Evolutionary conservation across 2,329 filamentous ascomycete genomes (phyloP).

Genomic region (Colletotrichum gloeosporioides): DNA sequence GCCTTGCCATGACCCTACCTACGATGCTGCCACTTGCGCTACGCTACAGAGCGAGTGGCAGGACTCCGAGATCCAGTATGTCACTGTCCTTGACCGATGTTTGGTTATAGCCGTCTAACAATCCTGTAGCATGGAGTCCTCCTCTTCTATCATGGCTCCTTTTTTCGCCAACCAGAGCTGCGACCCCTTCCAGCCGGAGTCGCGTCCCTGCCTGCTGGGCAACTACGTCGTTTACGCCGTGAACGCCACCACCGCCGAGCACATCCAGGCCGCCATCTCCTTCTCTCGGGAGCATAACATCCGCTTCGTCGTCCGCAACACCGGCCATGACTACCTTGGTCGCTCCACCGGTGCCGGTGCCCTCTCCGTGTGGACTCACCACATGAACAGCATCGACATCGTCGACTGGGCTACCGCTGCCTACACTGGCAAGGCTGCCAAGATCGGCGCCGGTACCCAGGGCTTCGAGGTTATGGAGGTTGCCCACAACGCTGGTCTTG

Average conservation of each 20-base stretch:
- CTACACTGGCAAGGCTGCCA: conserved; percentile 31
- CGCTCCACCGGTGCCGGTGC: conserved; percentile 57
- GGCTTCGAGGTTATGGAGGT: conserved; percentile 44
- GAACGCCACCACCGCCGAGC: conserved; percentile 32
- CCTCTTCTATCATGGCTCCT: conserved; percentile 44
- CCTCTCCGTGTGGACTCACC: conserved; percentile 52
- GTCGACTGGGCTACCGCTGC: conserved; percentile 29
- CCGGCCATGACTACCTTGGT: conserved; percentile 58
- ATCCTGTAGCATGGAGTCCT: conserved; percentile 34
- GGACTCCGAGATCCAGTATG: conserved; percentile 48
- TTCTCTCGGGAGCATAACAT: conserved; percentile 44
- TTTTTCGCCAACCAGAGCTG: conserved; percentile 46
- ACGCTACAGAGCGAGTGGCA: conserved; percentile 49
- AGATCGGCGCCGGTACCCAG: conserved; percentile 58
- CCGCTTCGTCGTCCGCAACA: conserved; percentile 57
- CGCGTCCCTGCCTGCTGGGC: conserved; percentile 46
- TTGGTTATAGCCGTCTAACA: background rate
- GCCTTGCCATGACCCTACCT: conserved; percentile 48
- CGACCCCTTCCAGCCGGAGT: conserved; percentile 42
- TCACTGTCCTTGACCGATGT: conserved; percentile 17
- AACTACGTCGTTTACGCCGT: conserved; percentile 49
- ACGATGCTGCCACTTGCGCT: conserved; percentile 49
- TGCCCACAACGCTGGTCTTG: conserved; percentile 6
- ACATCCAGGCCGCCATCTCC: conserved; percentile 36
- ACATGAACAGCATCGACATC: conserved; percentile 42